Evolutionary conservation across 768 basidiomycete species (phyloP).

Genomic region (Tulasnella calospora): DNA sequence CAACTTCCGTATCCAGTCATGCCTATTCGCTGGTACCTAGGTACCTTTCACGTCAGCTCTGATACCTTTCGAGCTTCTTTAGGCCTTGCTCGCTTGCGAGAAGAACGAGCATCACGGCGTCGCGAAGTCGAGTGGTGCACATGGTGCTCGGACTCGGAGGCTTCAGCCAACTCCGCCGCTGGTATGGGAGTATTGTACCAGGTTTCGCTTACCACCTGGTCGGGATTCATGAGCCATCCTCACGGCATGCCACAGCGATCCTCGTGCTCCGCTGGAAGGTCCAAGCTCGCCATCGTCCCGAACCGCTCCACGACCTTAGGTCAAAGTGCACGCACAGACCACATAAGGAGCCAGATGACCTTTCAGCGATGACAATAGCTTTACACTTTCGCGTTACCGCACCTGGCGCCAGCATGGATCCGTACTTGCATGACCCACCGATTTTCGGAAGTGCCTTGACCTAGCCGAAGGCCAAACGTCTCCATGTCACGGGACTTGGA

Average conservation of each 20-base stretch:
- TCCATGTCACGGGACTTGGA: background rate
- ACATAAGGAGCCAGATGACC: background rate
- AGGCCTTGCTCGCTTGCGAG: background rate
- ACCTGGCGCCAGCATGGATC: background rate
- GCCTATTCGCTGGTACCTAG: too few relatives aligned
- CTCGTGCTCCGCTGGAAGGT: background rate
- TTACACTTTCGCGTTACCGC: background rate
- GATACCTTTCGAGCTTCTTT: background rate
- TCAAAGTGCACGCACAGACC: background rate
- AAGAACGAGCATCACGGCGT: background rate
- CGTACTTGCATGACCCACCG: too few relatives aligned
- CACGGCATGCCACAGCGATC: background rate
- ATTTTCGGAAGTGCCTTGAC: background rate
- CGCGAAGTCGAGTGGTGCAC: background rate
- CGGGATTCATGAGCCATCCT: background rate
- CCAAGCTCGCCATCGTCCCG: background rate
- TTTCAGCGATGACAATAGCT: background rate
- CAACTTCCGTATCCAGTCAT: too few relatives aligned
- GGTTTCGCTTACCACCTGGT: background rate
- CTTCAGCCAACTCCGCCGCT: background rate
- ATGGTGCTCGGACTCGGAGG: background rate
- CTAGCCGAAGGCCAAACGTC: background rate
- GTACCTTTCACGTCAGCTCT: background rate
- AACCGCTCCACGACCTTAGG: background rate
- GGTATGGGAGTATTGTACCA: background rate